Percentiles rank a stretch among this genome's conserved stretches.
These are phyloP conservation scores for Amanita subjunquillea DNA, from an alignment of 768 basidiomycete species.

Conservation along the genomic window DNA sequence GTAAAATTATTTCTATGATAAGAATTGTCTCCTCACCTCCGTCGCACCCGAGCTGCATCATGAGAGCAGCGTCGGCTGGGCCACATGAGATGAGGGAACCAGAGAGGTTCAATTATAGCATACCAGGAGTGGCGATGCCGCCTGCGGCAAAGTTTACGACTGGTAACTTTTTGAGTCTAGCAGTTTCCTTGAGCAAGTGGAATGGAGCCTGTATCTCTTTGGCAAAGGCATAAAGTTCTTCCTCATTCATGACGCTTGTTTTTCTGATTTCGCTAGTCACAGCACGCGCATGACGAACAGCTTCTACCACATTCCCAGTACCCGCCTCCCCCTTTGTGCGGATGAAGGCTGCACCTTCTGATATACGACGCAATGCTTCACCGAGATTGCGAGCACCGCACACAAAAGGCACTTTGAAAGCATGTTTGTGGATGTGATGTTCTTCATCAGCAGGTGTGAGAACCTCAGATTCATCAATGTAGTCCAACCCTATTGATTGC, in stretches of 20 bases:
- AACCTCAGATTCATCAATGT: constrained; percentile 93
- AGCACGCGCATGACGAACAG: constrained; percentile 84
- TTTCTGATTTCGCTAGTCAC: constrained; percentile 79
- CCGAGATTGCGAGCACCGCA: constrained; percentile 94
- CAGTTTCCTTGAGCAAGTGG: constrained; percentile 92
- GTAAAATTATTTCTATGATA: background rate
- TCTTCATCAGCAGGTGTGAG: constrained; percentile 94
- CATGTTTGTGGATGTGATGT: constrained; percentile 94
- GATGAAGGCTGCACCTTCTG: constrained; percentile 97
- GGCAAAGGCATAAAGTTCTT: constrained; percentile 89
- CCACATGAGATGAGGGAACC: constrained; percentile 6
- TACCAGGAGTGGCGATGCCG: constrained; percentile 86
- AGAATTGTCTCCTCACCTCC: constrained; percentile 53
- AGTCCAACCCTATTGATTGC: constrained; percentile 91
- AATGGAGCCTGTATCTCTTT: constrained; percentile 91
- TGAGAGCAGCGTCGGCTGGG: constrained; percentile 87
- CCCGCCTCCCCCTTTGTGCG: constrained; percentile 94
- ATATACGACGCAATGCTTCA: constrained; percentile 91
- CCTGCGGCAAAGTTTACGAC: constrained; percentile 98
- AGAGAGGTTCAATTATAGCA: constrained; percentile 7
- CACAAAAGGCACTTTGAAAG: constrained; percentile 91
- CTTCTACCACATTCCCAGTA: constrained; percentile 86
- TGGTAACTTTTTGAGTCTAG: constrained; percentile 85
- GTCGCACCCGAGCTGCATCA: constrained; percentile 98
- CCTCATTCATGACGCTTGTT: constrained; percentile 84